A percentile compares a stretch with the other conserved stretches of the same genome.
Conservation (phyloP, 768 basidiomycete genomes). For the Pholiota conissans region DNA sequence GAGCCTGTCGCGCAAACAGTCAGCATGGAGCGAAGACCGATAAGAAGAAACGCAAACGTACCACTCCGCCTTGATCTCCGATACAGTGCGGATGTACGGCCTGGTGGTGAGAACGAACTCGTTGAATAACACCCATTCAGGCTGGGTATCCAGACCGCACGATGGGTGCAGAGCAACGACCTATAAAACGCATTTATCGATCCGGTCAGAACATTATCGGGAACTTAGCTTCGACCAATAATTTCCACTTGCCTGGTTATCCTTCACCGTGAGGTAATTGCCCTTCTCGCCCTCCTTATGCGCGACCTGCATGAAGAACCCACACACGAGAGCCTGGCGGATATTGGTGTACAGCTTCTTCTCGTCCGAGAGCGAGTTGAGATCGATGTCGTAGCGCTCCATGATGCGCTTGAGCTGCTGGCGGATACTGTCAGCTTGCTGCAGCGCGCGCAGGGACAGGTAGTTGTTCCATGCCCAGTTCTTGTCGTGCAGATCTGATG, state of each 20-base stretch:
- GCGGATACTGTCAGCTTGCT: conserved; percentile 93
- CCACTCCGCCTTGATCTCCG: conserved; percentile 88
- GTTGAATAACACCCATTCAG: conserved; percentile 92
- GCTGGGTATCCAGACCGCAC: conserved; percentile 83
- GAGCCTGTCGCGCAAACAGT: conserved; percentile 28
- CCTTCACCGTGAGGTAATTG: conserved; percentile 89
- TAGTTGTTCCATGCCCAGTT: conserved; percentile 94
- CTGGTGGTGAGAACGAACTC: conserved; percentile 93
- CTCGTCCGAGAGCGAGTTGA: conserved; percentile 68
- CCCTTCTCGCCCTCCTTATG: conserved; percentile 93
- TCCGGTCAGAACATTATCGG: conserved; percentile 1
- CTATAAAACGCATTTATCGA: conserved; percentile 31
- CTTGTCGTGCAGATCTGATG: conserved; percentile 68
- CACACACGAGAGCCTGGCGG: conserved; percentile 81
- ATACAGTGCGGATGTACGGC: conserved; percentile 88
- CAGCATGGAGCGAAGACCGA: neutral
- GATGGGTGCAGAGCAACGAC: conserved; percentile 81
- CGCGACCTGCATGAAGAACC: conserved; percentile 98
- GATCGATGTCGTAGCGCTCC: conserved; percentile 84
- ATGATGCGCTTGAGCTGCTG: conserved; percentile 86
- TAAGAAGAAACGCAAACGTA: conserved; percentile 28
- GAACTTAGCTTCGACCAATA: neutral
- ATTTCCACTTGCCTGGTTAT: conserved; percentile 70
- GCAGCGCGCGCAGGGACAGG: conserved; percentile 77
- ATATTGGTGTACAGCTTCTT: conserved; percentile 73